Evolutionary conservation across 2,329 filamentous ascomycete genomes (phyloP).

Genomic region (Paraphaeosphaeria minitans): DNA sequence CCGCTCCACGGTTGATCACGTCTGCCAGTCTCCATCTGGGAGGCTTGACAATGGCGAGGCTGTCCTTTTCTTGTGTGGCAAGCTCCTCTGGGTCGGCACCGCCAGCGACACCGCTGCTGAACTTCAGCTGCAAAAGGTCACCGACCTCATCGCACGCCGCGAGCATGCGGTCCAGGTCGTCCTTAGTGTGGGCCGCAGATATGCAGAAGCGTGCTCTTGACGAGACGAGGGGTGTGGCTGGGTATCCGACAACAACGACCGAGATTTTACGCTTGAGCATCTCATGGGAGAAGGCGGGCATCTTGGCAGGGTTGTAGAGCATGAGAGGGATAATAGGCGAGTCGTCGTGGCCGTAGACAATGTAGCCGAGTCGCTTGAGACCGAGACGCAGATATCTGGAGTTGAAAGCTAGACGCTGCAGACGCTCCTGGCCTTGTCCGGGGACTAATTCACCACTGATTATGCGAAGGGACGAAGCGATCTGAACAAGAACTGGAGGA

Average conservation of each 20-base stretch:
- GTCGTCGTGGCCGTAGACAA: conserved; percentile 96
- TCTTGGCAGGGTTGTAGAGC: conserved; percentile 98
- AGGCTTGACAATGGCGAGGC: conserved; percentile 58
- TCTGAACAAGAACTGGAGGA: conserved; percentile 89
- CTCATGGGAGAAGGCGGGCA: conserved; percentile 96
- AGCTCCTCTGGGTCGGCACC: conserved; percentile 80
- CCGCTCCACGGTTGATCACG: conserved; percentile 72
- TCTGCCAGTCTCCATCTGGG: conserved; percentile 82
- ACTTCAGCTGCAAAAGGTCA: conserved; percentile 91
- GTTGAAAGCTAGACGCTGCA: conserved; percentile 97
- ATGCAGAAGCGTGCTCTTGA: conserved; percentile 96
- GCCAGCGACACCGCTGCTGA: conserved; percentile 93
- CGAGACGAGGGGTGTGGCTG: conserved; percentile 91
- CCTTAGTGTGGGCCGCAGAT: conserved; percentile 95
- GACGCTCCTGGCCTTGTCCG: conserved; percentile 91
- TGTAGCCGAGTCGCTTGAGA: conserved; percentile 94
- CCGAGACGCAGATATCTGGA: conserved; percentile 96
- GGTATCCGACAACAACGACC: conserved; percentile 95
- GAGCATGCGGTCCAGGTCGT: conserved; percentile 89
- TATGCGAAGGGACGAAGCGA: conserved; percentile 81
- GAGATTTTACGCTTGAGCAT: conserved; percentile 98
- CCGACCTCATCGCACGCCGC: conserved; percentile 91
- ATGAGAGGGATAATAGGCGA: conserved; percentile 94
- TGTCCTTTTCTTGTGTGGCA: conserved; percentile 65
- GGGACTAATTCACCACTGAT: conserved; percentile 87